Base-by-base conservation (phyloP, 148 eudicot species). In the Gaultheria prostrata region DNA sequence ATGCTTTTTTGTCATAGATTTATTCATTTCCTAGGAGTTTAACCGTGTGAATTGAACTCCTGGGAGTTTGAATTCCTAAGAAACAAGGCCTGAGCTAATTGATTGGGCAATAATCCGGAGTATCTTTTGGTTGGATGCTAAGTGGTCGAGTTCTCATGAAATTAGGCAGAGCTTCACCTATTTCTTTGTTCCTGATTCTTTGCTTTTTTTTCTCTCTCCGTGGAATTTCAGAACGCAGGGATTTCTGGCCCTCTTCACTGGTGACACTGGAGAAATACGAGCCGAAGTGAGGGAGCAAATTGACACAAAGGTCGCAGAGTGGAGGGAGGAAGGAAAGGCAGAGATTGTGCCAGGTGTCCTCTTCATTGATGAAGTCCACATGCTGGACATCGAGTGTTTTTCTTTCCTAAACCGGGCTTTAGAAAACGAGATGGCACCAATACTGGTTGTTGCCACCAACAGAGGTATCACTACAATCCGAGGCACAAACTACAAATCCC, bases 261-360 rank as follows among this genome's bases (percentile, higher is more conserved):
- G 98, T 33, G 98, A 95, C 65, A 93, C 98, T 17, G 99, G 98
- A 49, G 98, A 97, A 85, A 93, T 95, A 32, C 96, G 96, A 50
- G 93, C 95, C 61, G 98, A 95, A 89, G 98, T 97, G 17, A 89
- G 97, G 90, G 98, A 97, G 85, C 98, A 97, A 85, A 97, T 95
- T 43, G 99, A 92, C 87, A 95, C 98, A 33, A 94, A 97, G 87
- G 97, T 94, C 13, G 99, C 96, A 43, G 98, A 95, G 84, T 97
- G 98, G 99, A 87, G 98, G 79, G 98, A 97, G 85, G 99, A 95
- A 90, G 99, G 99, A 53, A 97, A 95, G 85, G 97, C 99, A 26
- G 99, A 97, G 86, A 93, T 97, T 56, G 89, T 97, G 24, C 98
- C 98, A 5, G 99, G 99, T 50, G 99, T 97, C 50, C 92, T 94